Evolutionary conservation across 2,329 filamentous ascomycete genomes (phyloP).

Genomic region (Aspergillus quadrilineatus): DNA sequence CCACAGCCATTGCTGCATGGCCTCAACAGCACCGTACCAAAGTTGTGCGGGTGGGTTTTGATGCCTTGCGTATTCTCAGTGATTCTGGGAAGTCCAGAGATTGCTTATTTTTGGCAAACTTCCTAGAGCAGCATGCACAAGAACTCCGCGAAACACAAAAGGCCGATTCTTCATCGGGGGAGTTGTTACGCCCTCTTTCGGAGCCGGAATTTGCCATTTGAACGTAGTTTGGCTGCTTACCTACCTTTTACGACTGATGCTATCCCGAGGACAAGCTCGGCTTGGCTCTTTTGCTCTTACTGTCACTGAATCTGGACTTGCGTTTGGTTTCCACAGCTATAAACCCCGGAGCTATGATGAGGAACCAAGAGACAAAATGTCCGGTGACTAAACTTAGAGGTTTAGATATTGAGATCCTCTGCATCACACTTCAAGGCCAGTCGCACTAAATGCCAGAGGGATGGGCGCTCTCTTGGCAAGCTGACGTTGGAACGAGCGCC

Average conservation of each 20-base stretch:
- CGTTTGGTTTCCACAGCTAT: background rate
- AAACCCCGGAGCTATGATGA: background rate
- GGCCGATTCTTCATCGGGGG: constrained; percentile 20
- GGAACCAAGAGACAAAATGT: background rate
- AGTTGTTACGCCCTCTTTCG: constrained; percentile 22
- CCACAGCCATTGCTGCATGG: constrained; percentile 21
- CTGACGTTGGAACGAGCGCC: constrained; percentile 13
- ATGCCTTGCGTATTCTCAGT: constrained; percentile 39
- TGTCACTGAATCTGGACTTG: background rate
- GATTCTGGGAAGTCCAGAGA: constrained; percentile 32
- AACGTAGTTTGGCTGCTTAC: background rate
- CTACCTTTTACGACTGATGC: background rate
- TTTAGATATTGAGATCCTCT: constrained; percentile 15
- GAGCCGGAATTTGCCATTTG: background rate
- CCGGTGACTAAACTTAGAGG: background rate
- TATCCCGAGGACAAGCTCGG: background rate
- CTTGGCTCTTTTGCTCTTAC: constrained; percentile 5
- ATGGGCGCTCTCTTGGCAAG: constrained; percentile 23
- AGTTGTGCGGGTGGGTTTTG: constrained; percentile 36
- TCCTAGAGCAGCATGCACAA: constrained; percentile 33
- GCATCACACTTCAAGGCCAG: constrained; percentile 22
- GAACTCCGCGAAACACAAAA: constrained; percentile 19
- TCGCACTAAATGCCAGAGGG: constrained; percentile 10
- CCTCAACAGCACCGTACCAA: constrained; percentile 25
- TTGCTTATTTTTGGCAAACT: constrained; percentile 30